Evolutionary conservation across 176 grass and related monocot genomes (phyloP).

Genomic region (Cocos nucifera): DNA sequence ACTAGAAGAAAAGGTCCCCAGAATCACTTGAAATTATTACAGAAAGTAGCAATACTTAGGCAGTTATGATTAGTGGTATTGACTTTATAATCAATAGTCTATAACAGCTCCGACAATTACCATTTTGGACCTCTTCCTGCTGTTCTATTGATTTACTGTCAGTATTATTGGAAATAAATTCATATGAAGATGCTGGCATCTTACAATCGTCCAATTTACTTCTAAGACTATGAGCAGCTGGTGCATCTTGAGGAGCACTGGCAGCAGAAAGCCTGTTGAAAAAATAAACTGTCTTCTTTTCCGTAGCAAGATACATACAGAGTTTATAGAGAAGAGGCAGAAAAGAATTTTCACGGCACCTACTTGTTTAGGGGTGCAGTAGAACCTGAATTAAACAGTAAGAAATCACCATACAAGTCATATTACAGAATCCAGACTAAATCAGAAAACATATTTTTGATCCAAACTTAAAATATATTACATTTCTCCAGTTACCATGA

Average conservation of each 20-base stretch:
- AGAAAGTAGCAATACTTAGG: too few species aligned
- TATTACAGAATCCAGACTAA: background rate
- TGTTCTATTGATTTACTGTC: constrained; percentile 23
- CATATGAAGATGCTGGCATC: constrained; percentile 3
- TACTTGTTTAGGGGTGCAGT: constrained; percentile 25
- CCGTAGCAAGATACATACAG: too few species aligned
- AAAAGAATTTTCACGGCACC: background rate
- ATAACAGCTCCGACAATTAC: constrained; percentile 8
- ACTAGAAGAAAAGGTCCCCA: too few species aligned
- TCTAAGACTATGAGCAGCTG: constrained; percentile 25
- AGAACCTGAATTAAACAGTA: constrained; percentile 34
- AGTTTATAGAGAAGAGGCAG: too few species aligned
- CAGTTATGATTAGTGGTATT: too few species aligned
- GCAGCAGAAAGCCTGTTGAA: constrained; percentile 34
- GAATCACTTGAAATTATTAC: too few species aligned
- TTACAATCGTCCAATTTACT: constrained; percentile 30
- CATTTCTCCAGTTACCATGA: constrained; percentile 2
- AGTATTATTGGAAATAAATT: constrained; percentile 16
- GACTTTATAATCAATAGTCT: too few species aligned
- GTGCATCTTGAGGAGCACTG: constrained; percentile 36
- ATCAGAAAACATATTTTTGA: too few species aligned
- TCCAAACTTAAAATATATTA: background rate
- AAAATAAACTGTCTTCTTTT: constrained; percentile 2
- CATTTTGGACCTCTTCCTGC: constrained; percentile 33
- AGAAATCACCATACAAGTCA: background rate